These are phyloP conservation scores for Neonectria coccinea DNA, from an alignment of 2,329 filamentous ascomycete genomes.

Conservation along the genomic window DNA sequence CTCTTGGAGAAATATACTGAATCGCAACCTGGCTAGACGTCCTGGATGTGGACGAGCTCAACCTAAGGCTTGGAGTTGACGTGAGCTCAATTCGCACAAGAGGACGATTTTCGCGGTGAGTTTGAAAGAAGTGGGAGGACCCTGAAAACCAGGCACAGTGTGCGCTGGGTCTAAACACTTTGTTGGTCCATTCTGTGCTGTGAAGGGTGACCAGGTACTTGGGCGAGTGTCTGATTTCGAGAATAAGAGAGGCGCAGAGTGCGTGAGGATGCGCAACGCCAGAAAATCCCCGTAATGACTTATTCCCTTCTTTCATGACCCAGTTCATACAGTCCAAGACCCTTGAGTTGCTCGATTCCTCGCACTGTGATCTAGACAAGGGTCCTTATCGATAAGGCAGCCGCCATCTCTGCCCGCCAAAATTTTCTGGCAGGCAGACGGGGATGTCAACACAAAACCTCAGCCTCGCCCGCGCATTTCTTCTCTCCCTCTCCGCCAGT, in stretches of 20 bases:
- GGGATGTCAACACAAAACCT: constrained; percentile 33
- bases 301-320: background rate
- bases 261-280: background rate
- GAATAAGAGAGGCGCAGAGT: background rate
- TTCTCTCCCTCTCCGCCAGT: constrained; percentile 14
- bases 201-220: background rate
- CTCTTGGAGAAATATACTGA: background rate
- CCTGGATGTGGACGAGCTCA: constrained; percentile 7
- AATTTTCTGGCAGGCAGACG: constrained; percentile 45
- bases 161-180: constrained; percentile 21
- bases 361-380: constrained; percentile 33
- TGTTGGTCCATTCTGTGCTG: background rate
- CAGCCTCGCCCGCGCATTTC: constrained; percentile 42
- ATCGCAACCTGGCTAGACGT: background rate
- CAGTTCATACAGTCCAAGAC: constrained; percentile 5
- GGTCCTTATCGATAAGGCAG: constrained; percentile 51
- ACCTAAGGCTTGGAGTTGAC: constrained; percentile 11
- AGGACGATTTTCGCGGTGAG: constrained; percentile 25
- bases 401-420: constrained; percentile 41
- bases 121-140: constrained; percentile 23
- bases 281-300: background rate
- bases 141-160: constrained; percentile 26
- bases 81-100: constrained; percentile 23
- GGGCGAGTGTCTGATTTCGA: no score
- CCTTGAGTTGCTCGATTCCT: background rate